Conservation (phyloP, 768 basidiomycete species). For the Gymnopilus junonius region DNA sequence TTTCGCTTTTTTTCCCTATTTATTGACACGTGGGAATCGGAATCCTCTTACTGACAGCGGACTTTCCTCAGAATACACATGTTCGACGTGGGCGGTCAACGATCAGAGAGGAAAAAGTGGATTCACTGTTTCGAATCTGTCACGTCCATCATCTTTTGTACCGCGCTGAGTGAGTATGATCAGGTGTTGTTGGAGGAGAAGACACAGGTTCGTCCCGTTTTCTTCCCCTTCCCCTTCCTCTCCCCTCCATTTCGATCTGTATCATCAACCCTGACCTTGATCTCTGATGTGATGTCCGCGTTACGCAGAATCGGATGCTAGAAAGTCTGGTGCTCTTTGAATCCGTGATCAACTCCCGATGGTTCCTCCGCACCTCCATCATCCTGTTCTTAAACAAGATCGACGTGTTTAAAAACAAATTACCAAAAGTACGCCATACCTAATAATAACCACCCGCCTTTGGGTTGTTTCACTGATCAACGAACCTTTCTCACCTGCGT, state of each 20-base stretch:
- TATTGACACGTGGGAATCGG: background rate
- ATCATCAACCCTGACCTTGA: background rate
- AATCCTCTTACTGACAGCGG: background rate
- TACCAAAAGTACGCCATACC: conserved; percentile 53
- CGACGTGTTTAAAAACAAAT: conserved; percentile 89
- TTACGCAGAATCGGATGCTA: conserved; percentile 83
- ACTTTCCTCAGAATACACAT: conserved; percentile 53
- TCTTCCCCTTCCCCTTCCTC: background rate
- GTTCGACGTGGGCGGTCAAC: conserved; percentile 82
- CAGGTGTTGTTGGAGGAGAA: conserved; percentile 72
- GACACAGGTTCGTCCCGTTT: conserved; percentile 51
- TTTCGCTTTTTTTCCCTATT: background rate
- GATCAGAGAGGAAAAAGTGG: conserved; percentile 83
- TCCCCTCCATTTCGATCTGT: background rate
- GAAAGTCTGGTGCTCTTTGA: conserved; percentile 76
- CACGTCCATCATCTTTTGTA: conserved; percentile 74
- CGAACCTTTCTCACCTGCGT: too few species aligned
- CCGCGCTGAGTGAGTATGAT: conserved; percentile 76
- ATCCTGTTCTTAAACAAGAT: conserved; percentile 95
- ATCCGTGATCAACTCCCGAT: conserved; percentile 68
- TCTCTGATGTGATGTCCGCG: conserved; percentile 45
- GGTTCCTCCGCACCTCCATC: conserved; percentile 91
- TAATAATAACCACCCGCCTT: too few species aligned
- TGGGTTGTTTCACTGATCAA: too few species aligned
- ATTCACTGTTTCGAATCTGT: conserved; percentile 61